Conservation (phyloP, 116 monocot species). For the Dioscorea cayenensis region DNA sequence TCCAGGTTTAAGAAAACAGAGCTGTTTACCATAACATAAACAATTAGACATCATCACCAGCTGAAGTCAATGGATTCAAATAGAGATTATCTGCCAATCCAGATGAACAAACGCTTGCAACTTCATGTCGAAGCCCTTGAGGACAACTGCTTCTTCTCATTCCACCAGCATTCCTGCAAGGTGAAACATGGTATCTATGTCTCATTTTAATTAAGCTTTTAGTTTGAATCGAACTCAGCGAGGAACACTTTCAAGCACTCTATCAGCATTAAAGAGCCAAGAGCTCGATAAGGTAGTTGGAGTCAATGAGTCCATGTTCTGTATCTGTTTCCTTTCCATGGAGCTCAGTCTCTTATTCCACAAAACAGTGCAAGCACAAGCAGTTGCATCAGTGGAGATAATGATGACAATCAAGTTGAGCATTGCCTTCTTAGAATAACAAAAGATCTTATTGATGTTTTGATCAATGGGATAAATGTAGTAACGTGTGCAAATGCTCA, state of each 20-base stretch:
- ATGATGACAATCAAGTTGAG: constrained; percentile 50
- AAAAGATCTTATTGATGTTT: constrained; percentile 19
- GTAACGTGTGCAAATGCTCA: constrained; percentile 15
- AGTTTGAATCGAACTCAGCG: background rate
- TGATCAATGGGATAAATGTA: constrained; percentile 49
- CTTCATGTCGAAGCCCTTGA: constrained; percentile 27
- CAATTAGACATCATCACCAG: constrained; percentile 24
- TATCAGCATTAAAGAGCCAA: constrained; percentile 22
- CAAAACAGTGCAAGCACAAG: constrained; percentile 27
- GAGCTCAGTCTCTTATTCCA: constrained; percentile 40
- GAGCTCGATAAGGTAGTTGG: constrained; percentile 22
- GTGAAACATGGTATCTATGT: background rate
- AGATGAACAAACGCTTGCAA: constrained; percentile 50
- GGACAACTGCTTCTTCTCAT: constrained; percentile 39
- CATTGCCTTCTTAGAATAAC: constrained; percentile 13
- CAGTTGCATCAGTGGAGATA: constrained; percentile 18
- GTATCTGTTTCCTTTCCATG: constrained; percentile 26
- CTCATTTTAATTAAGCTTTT: background rate
- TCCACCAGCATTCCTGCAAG: constrained; percentile 38
- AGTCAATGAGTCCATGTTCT: constrained; percentile 17
- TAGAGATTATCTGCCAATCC: constrained; percentile 29
- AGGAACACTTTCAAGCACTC: constrained; percentile 54
- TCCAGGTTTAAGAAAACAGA: too few species aligned
- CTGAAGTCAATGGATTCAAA: constrained; percentile 56
- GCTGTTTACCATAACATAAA: too few species aligned